These are phyloP conservation scores for Phialocephala subalpina DNA, from an alignment of 2,329 filamentous ascomycete species.

Conservation along the genomic window DNA sequence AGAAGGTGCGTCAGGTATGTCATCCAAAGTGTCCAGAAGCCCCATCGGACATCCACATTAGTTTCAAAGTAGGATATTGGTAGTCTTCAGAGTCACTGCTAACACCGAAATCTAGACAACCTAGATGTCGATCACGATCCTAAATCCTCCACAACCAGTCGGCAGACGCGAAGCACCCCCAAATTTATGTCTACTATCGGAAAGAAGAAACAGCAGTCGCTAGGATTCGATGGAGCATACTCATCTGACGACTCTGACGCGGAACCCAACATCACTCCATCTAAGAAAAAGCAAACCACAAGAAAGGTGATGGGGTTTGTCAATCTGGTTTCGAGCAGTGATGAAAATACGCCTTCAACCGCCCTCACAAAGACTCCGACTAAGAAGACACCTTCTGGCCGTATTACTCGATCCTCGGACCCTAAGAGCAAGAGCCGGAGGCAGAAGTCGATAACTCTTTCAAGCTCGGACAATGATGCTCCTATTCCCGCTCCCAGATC, in stretches of 20 bases:
- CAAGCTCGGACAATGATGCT: constrained; percentile 17
- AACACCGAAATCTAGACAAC: background rate
- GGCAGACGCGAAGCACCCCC: background rate
- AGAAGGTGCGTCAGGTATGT: background rate
- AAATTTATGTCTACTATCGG: constrained; percentile 6
- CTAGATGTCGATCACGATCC: background rate
- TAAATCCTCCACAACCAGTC: background rate
- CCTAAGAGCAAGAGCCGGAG: constrained; percentile 1
- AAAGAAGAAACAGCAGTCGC: constrained; percentile 1
- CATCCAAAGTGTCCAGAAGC: too few relatives aligned
- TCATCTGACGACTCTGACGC: constrained; percentile 22
- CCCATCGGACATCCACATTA: background rate
- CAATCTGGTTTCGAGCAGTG: background rate
- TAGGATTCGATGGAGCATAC: constrained; percentile 10
- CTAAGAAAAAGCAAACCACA: constrained; percentile 16
- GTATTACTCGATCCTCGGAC: background rate
- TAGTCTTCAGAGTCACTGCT: background rate
- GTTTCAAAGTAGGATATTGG: background rate
- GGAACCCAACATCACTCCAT: constrained; percentile 23
- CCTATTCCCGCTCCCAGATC: background rate
- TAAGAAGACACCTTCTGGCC: background rate
- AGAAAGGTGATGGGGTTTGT: background rate
- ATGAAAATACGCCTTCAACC: background rate
- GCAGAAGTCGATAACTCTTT: background rate
- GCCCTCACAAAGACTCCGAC: background rate